Base-by-base conservation (phyloP, 192 early-diverging fungal species). In the Coemansia sp. region DNA sequence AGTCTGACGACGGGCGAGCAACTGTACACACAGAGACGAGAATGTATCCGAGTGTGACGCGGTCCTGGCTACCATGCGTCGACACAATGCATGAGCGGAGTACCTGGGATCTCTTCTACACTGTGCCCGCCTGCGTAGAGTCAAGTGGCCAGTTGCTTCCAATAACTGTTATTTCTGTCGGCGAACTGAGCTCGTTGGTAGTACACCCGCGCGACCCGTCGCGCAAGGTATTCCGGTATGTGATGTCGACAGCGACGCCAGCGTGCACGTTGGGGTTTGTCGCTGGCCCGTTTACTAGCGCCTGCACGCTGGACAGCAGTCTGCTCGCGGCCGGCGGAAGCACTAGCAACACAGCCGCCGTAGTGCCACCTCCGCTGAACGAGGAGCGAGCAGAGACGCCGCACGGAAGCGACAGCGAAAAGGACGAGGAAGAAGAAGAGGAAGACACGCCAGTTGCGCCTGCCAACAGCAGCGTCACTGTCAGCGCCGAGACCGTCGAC, bases 51-150 rank as follows among this genome's bases (percentile, higher is more conserved):
- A 90, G 92, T 9, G 78, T 79, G 19, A 86, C 91, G 7, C 86
- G 93, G 6, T 60, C 83, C 38, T 94, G 92, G 92, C 72, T 95
- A 40, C 93, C 93, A 13, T 95, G 92, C 60, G 65, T 93, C 41
- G 92, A 95, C 68, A 69, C 75, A 19, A 58, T 89, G 24, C 76
- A 85, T 31, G 89, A 89, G 31, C 67, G 88, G 61, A 88, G 85
- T 24, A 93, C 92, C 10, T 95, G 93, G 93, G 91, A 93, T 64
- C 78, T 95, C 69, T 86, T 89, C 36, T 89, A 89, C 58, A 87
- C 87, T 5, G 87, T 93, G 15, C 88, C 91, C 15, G 77, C 86
- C 27, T 71, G 69, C n/a, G 19, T 62, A 0, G 72, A 67, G 5
- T 60, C 50, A 0, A 62, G 59, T 1, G 62, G 59, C n/a, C 58